Percentiles rank a stretch among this genome's conserved stretches.
phyloP scores from a whole-genome alignment of 2,329 filamentous ascomycete species.

The Mycogone perniciosa region DNA sequence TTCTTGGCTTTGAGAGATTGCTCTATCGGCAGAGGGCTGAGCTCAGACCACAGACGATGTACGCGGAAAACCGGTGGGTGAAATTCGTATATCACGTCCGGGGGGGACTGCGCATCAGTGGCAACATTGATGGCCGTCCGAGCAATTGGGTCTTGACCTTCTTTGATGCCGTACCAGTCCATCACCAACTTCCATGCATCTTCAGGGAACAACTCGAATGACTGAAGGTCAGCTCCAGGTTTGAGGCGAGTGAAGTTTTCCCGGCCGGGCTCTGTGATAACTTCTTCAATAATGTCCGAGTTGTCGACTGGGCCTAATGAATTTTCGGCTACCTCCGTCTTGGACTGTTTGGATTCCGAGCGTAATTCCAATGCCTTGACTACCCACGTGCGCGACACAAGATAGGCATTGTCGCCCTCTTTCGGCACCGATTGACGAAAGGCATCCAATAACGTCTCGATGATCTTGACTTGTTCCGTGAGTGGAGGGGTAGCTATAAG shows the following conservation, averaged over 20 bases:
- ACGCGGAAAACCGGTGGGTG: conserved; percentile 81
- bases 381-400: conserved; percentile 78
- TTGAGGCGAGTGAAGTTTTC: conserved; percentile 66
- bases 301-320: conserved; percentile 79
- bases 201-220: conserved; percentile 71
- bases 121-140: conserved; percentile 74
- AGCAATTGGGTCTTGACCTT: conserved; percentile 63
- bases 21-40: conserved; percentile 49
- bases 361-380: conserved; percentile 62
- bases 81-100: conserved; percentile 74
- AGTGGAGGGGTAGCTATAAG: conserved; percentile 31
- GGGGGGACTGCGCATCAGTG: conserved; percentile 42
- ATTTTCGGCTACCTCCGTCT: conserved; percentile 54
- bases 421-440: conserved; percentile 47
- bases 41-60: conserved; percentile 65
- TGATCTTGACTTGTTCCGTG: conserved; percentile 62
- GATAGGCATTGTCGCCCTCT: conserved; percentile 68
- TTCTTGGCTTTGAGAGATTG: conserved; percentile 55
- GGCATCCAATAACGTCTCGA: conserved; percentile 55
- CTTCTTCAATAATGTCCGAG: conserved; percentile 66
- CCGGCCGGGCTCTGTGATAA: conserved; percentile 43
- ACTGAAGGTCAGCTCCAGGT: conserved; percentile 58
- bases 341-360: conserved; percentile 48
- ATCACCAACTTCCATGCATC: conserved; percentile 77
- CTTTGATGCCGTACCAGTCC: conserved; percentile 72